Conservation (phyloP, 371 early-diverging fungal genomes). For the Funneliformis caledonium region DNA sequence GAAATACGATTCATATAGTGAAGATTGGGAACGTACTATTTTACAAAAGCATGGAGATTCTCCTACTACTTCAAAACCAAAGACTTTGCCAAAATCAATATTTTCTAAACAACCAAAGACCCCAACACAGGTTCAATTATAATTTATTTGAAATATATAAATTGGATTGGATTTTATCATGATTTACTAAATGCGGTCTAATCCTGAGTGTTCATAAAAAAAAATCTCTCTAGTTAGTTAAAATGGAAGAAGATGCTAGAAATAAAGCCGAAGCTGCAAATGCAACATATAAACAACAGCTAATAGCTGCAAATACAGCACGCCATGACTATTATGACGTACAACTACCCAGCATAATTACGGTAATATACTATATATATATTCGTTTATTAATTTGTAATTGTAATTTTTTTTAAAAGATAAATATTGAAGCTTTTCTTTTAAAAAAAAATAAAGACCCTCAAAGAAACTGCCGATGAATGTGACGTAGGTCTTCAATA, state of each 20-base stretch:
- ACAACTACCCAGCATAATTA: constrained; percentile 69
- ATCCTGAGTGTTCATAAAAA: neutral
- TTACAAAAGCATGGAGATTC: constrained; percentile 60
- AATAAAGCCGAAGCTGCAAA: constrained; percentile 68
- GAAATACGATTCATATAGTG: constrained; percentile 70
- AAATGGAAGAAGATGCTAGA: constrained; percentile 72
- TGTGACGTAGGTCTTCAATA: constrained; percentile 73
- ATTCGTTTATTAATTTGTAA: constrained; percentile 10
- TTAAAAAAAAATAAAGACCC: constrained; percentile 45
- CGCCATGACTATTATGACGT: constrained; percentile 63
- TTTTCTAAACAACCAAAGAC: constrained; percentile 38
- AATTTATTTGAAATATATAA: constrained; percentile 11
- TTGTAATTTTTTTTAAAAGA: constrained; percentile 21
- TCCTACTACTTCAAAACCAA: constrained; percentile 57
- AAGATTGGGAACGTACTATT: constrained; percentile 79
- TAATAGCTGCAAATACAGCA: constrained; percentile 61
- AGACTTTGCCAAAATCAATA: constrained; percentile 37
- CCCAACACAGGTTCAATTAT: constrained; percentile 26
- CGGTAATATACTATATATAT: constrained; percentile 48
- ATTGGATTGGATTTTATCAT: neutral
- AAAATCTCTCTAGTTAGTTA: constrained; percentile 55
- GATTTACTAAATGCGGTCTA: neutral
- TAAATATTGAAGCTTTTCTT: neutral
- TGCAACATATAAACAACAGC: constrained; percentile 71
- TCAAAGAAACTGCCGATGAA: constrained; percentile 74